A percentile compares a stretch with the other conserved stretches of the same genome.
Evolutionary conservation across 2,329 filamentous ascomycete species (phyloP).

Genomic region (Podosphaera leucotricha): DNA sequence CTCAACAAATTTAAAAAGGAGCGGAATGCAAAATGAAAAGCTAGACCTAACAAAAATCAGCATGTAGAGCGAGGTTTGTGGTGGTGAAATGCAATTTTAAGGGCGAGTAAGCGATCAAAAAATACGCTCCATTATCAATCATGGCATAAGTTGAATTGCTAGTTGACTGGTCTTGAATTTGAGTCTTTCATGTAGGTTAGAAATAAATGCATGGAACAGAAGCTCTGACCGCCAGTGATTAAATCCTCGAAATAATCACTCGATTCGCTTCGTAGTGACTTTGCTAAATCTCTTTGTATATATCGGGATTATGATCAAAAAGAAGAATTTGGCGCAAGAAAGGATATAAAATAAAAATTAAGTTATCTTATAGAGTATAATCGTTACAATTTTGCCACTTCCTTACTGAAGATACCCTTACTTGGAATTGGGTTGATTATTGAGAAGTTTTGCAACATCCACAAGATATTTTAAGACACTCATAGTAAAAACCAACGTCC

Average conservation of each 20-base stretch:
- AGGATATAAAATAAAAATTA: neutral
- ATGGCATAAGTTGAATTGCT: neutral
- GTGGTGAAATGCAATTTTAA: neutral
- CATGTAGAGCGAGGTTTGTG: neutral
- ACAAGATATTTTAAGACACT: neutral
- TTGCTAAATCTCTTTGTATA: neutral
- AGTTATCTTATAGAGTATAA: too few relatives aligned
- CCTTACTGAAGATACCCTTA: too few relatives aligned
- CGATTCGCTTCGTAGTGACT: neutral
- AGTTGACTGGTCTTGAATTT: neutral
- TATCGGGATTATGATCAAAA: neutral
- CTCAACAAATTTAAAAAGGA: neutral
- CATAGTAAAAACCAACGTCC: neutral
- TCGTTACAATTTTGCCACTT: too few relatives aligned
- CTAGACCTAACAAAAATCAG: neutral
- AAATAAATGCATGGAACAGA: neutral
- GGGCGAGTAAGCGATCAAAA: neutral
- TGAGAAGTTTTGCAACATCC: neutral
- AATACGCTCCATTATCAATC: neutral
- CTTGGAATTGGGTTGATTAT: too few relatives aligned
- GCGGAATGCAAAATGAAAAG: neutral
- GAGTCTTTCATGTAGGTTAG: neutral
- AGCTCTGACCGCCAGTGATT: neutral
- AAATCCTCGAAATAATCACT: neutral
- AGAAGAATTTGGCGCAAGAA: neutral